Percentiles rank a stretch among this genome's conserved stretches.
phyloP scores from a whole-genome alignment of 352 stramenopile species.

The Globisporangium nagaii region DNA sequence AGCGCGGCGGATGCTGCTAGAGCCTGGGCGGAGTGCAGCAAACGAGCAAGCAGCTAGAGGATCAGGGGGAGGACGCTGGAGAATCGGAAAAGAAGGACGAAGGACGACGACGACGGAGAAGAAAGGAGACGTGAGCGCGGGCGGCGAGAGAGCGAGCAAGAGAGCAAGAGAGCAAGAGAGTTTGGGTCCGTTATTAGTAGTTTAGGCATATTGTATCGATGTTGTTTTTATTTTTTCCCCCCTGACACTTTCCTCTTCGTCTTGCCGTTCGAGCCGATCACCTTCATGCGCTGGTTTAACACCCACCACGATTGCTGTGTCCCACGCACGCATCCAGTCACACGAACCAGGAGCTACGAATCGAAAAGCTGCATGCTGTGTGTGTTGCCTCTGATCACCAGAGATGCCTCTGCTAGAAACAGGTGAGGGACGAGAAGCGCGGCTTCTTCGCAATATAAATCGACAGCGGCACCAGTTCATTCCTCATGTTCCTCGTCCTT shows the following conservation, averaged over 20 bases:
- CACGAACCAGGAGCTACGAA: too few species aligned
- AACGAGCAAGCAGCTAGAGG: neutral
- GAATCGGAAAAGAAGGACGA: too few species aligned
- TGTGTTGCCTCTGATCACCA: too few species aligned
- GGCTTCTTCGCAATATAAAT: too few species aligned
- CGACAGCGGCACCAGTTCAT: too few species aligned
- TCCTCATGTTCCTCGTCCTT: too few species aligned
- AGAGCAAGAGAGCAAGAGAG: neutral
- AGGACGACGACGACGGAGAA: neutral
- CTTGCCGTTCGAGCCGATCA: neutral
- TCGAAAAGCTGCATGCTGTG: too few species aligned
- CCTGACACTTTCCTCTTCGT: neutral
- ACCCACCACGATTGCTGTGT: too few species aligned
- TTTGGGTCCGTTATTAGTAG: constrained; percentile 5
- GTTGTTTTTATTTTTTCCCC: constrained; percentile 3
- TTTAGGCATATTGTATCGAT: constrained; percentile 8
- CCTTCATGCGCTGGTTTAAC: neutral
- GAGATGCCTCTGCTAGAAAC: too few species aligned
- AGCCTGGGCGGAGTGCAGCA: neutral
- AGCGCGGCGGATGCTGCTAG: constrained; percentile 9
- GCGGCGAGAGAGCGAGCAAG: neutral
- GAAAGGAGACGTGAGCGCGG: neutral
- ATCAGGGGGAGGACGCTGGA: too few species aligned
- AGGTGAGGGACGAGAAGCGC: too few species aligned
- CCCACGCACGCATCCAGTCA: too few species aligned